These are phyloP conservation scores for Pseudogymnoascus sp. DNA, from an alignment of 2,329 filamentous ascomycete genomes.

Conservation along the genomic window DNA sequence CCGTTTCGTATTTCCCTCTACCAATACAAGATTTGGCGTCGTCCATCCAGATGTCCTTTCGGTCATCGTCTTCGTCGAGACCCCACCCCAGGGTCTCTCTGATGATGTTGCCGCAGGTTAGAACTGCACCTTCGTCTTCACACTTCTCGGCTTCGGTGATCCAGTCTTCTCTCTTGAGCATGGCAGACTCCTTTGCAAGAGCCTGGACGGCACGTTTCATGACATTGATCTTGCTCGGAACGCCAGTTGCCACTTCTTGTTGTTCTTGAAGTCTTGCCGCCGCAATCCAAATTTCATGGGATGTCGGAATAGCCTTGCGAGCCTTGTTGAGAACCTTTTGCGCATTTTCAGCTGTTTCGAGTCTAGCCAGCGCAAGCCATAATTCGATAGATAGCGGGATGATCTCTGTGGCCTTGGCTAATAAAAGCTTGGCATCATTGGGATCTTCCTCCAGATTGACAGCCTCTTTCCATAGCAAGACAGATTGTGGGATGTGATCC, in stretches of 20 bases:
- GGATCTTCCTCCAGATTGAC: constrained; percentile 91
- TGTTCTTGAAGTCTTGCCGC: constrained; percentile 80
- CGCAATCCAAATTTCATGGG: constrained; percentile 93
- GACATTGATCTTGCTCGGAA: constrained; percentile 71
- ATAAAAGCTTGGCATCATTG: constrained; percentile 74
- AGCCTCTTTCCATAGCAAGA: constrained; percentile 94
- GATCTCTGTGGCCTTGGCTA: constrained; percentile 91
- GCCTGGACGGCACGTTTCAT: constrained; percentile 92
- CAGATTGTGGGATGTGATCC: constrained; percentile 87
- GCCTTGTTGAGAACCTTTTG: constrained; percentile 93
- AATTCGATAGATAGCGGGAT: constrained; percentile 90
- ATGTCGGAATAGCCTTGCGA: constrained; percentile 85
- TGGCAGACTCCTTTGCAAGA: constrained; percentile 81
- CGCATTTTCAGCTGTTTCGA: constrained; percentile 84
- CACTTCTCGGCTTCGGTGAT: constrained; percentile 90
- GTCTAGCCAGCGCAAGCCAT: constrained; percentile 84
- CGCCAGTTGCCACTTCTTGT: constrained; percentile 78
- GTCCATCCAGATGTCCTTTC: constrained; percentile 92
- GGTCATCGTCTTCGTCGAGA: constrained; percentile 90
- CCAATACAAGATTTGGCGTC: constrained; percentile 78
- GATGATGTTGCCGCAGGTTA: constrained; percentile 85
- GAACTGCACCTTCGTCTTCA: constrained; percentile 78
- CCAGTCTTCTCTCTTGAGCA: constrained; percentile 97
- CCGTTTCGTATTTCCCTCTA: constrained; percentile 78
- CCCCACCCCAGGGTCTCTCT: constrained; percentile 88